Base-by-base conservation (phyloP, 495 filamentous ascomycete species). In the Endocarpon pusillum region DNA sequence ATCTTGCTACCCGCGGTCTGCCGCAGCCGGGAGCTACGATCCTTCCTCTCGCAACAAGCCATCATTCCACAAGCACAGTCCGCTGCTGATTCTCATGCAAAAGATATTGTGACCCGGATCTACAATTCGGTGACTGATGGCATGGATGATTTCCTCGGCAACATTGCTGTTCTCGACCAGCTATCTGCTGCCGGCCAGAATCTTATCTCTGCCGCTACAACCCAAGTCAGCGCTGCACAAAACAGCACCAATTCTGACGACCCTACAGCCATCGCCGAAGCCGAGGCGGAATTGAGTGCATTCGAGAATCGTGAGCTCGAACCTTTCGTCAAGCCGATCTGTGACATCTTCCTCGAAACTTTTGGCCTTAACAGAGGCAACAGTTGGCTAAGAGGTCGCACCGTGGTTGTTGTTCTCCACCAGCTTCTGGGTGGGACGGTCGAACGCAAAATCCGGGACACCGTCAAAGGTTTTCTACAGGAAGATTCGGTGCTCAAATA, bases 271-370 rank as follows among this genome's bases (percentile, higher is more conserved):
- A 71, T 75, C 1, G 83, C 81, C 2, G 91, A 99, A 58, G 87
- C 87, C 2, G 85, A 96, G 52, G 85, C 85, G 0, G 91, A 99
- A 53, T 62, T 99, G 16, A 81, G 79, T 29, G 91, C 91, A 3
- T 96, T 93, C 42, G 89, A 94, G 46, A 73, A 83, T 41, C 73
- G 76, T 37, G 82, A 92, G 43, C 61, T 83, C 0, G 82, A 92
- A 47, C 91, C 91, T 4, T 94, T 99, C 52, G 85, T 99, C 42
- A 96, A 93, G 47, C 91, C 91, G 5, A 93, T 99, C 41, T 94
- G 85, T 53, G 89, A 99, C 52, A 70, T 96, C 34, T 99, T 99
- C 53, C 73, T 96, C 24, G 91, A 96, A 58, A 67, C 82, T 8
- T 99, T 99, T 51, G 85, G 94, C 49, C 68, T 96, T 18, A 93